Conservation (phyloP, 192 early-diverging fungal genomes). For the Pilobolus umbonatus region DNA sequence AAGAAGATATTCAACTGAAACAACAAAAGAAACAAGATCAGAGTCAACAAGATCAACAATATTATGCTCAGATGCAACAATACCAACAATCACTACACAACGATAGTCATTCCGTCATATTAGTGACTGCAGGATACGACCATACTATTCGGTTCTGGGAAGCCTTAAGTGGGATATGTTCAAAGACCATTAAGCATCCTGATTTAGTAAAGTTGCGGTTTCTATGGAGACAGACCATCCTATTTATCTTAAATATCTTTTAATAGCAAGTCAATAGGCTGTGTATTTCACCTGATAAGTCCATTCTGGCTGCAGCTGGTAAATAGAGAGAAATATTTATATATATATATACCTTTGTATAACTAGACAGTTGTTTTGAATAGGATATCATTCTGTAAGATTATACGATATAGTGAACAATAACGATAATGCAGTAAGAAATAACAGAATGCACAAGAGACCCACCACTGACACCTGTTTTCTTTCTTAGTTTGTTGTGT, state of each 20-base stretch:
- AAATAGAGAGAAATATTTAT: slow-evolving; percentile 1
- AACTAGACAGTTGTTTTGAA: slow-evolving; percentile 7
- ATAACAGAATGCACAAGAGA: neutral
- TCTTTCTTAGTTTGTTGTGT: slow-evolving; percentile 39
- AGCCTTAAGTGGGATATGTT: slow-evolving; percentile 56
- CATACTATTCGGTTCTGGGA: slow-evolving; percentile 74
- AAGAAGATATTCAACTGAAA: neutral
- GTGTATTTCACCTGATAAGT: slow-evolving; percentile 84
- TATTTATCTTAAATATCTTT: neutral
- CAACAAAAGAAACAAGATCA: neutral
- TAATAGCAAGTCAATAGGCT: slow-evolving; percentile 81
- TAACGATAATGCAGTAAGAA: slow-evolving; percentile 68
- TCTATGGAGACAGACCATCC: neutral
- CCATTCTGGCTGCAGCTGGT: slow-evolving; percentile 80
- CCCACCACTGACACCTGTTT: neutral
- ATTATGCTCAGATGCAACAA: slow-evolving; percentile 36
- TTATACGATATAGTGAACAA: slow-evolving; percentile 79
- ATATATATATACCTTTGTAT: neutral
- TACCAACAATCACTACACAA: slow-evolving; percentile 38
- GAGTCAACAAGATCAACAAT: slow-evolving; percentile 11
- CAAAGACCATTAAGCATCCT: slow-evolving; percentile 73
- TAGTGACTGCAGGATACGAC: slow-evolving; percentile 79
- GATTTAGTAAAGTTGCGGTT: slow-evolving; percentile 53
- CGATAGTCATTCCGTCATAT: slow-evolving; percentile 51
- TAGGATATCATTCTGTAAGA: slow-evolving; percentile 76